phyloP scores from a whole-genome alignment of 192 early-diverging fungal genomes.

The Obelidium mucronatum region DNA sequence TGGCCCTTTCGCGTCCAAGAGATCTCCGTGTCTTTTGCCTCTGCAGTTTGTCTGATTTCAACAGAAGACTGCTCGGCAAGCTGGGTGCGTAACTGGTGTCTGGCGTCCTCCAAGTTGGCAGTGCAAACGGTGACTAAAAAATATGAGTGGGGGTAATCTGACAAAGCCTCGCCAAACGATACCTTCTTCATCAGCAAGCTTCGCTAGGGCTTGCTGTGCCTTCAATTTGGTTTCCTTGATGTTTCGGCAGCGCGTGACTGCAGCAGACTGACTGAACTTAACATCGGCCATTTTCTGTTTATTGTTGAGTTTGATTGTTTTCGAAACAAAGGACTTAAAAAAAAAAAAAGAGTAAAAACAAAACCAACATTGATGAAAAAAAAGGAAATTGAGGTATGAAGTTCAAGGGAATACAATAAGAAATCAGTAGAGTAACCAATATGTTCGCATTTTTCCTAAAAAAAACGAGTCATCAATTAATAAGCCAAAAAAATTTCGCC shows the following conservation, averaged over 20 bases:
- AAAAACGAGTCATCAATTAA: neutral
- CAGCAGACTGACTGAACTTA: slow-evolving; percentile 24
- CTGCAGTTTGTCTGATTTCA: slow-evolving; percentile 14
- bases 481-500: neutral
- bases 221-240: slow-evolving; percentile 37
- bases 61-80: slow-evolving; percentile 17
- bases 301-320: slow-evolving; percentile 7
- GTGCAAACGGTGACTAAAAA: slow-evolving; percentile 21
- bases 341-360: neutral
- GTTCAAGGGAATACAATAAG: neutral
- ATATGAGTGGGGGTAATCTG: neutral
- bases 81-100: slow-evolving; percentile 25
- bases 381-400: no score
- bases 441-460: slow-evolving; percentile 46
- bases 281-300: neutral
- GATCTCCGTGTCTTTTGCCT: slow-evolving; percentile 29
- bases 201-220: slow-evolving; percentile 29
- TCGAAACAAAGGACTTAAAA: neutral
- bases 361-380: neutral
- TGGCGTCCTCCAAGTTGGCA: slow-evolving; percentile 28
- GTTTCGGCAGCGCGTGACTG: slow-evolving; percentile 34
- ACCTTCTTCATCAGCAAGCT: slow-evolving; percentile 43
- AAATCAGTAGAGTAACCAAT: slow-evolving; percentile 35
- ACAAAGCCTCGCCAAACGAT: neutral
- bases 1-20: slow-evolving; percentile 19